These are phyloP conservation scores for Sesbania bispinosa DNA, from an alignment of 306 rosid genomes.

Conservation along the genomic window DNA sequence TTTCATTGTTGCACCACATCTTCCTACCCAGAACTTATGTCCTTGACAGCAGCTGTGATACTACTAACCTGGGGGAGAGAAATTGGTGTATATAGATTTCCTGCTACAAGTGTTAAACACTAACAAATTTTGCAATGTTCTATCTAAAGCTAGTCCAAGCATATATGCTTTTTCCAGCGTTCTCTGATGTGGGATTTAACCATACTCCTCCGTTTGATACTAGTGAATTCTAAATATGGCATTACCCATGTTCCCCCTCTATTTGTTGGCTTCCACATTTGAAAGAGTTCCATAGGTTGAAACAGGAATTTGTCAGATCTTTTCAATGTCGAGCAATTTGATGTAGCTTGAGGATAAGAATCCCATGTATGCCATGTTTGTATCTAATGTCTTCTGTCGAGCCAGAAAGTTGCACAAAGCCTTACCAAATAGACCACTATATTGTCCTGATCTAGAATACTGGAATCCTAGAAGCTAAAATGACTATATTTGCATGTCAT, in stretches of 20 bases:
- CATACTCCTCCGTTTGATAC: background rate
- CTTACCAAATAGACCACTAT: background rate
- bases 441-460: background rate
- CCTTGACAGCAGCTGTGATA: background rate
- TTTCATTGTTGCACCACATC: background rate
- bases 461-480: slow-evolving; percentile 5
- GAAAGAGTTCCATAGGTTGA: background rate
- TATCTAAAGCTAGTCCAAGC: background rate
- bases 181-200: slow-evolving; percentile 1
- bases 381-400: too few species aligned
- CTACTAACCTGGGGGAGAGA: background rate
- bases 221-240: background rate
- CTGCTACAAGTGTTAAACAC: background rate
- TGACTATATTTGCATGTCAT: background rate
- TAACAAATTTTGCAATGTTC: background rate
- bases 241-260: background rate
- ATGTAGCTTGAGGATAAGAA: too few species aligned
- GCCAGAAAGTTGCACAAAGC: background rate
- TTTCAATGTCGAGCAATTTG: slow-evolving; percentile 10
- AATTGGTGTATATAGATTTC: background rate
- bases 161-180: background rate
- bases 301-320: background rate
- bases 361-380: too few species aligned
- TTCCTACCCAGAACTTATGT: background rate
- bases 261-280: background rate